Percentiles rank a stretch among this genome's conserved stretches.
These are phyloP conservation scores for Alternaria gansuensis DNA, from an alignment of 2,329 filamentous ascomycete species.

Conservation along the genomic window DNA sequence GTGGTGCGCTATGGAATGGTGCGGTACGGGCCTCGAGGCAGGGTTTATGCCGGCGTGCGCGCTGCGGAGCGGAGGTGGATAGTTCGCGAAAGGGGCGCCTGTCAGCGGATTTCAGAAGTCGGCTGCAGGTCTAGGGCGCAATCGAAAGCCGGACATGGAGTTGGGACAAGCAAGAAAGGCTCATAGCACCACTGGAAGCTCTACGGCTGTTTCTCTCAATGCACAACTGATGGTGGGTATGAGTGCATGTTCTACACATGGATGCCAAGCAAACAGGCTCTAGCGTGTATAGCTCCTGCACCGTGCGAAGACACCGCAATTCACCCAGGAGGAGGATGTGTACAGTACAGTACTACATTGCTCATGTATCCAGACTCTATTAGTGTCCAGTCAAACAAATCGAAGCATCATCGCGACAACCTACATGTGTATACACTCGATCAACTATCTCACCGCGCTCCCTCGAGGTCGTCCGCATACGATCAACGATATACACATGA, in stretches of 20 bases:
- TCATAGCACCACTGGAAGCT: constrained; percentile 34
- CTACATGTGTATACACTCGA: background rate
- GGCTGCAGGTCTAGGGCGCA: constrained; percentile 31
- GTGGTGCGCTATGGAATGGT: constrained; percentile 13
- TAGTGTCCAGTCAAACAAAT: background rate
- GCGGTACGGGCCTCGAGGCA: constrained; percentile 30
- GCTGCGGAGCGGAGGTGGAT: constrained; percentile 29
- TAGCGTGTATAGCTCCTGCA: constrained; percentile 26
- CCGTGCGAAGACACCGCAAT: constrained; percentile 13
- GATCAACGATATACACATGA: background rate
- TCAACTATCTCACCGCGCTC: background rate
- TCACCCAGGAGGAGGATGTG: background rate
- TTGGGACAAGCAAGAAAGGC: constrained; percentile 19
- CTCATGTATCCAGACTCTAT: background rate
- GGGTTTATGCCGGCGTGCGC: constrained; percentile 38
- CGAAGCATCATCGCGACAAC: background rate
- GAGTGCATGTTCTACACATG: constrained; percentile 34
- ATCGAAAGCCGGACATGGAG: constrained; percentile 8
- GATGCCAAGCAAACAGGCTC: constrained; percentile 30
- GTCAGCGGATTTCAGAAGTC: constrained; percentile 20
- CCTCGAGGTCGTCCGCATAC: background rate
- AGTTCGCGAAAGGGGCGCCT: constrained; percentile 38
- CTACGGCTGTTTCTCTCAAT: constrained; percentile 38
- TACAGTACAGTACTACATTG: background rate
- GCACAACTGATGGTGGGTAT: constrained; percentile 33